Base-by-base conservation (phyloP, 1,284 basidiomycete genomes). In the Moesziomyces parantarcticus region DNA sequence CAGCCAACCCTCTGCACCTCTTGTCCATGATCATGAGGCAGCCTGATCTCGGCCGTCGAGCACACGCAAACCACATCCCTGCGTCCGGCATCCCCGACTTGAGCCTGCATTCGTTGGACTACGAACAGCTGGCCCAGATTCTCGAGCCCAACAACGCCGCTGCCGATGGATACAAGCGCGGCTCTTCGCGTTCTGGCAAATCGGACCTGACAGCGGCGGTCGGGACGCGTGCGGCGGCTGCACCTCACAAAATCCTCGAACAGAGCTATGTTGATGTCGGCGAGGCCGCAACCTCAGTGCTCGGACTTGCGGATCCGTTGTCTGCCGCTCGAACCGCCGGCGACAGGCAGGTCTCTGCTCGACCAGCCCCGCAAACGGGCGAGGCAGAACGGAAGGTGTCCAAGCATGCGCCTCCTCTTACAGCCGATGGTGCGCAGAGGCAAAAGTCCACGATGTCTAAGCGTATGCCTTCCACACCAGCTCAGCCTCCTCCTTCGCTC, bases 261-360 rank as follows among this genome's bases (percentile, higher is more conserved):
- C 73, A 75, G 44, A 78, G 76, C 46, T 78, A 78, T 21, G 57
- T 78, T 3, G 76, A 78, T 49, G 76, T 73, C 1, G 67, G 63
- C 5, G 56, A 61, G 26, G 76, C 67, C 34, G 76, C 75, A 23
- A 67, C 74, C 14, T 76, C 71, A 13, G 58, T 78, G 44, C 55
- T 78, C 23, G 47, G 71, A 46, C 55, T 76, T 29, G 54, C 57
- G 34, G 64, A 67, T 51, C 57, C 69, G 16, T 58, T 55, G 21
- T 21, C 46, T 14, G 1, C 50, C 21, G 26, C 43, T 3, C 41
- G 21, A 7, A 56, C 36, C 45, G 21, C 51, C 9, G 21, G 13
- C 25, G 22, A 21, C 25, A 53, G 48, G 29, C 23, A 39, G 11
- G 8, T 21, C 11, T 20, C 36, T 8, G 26, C 18, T 20, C 50